Conservation (phyloP, 176 grass and related monocot species). For the Raddia guianensis region DNA sequence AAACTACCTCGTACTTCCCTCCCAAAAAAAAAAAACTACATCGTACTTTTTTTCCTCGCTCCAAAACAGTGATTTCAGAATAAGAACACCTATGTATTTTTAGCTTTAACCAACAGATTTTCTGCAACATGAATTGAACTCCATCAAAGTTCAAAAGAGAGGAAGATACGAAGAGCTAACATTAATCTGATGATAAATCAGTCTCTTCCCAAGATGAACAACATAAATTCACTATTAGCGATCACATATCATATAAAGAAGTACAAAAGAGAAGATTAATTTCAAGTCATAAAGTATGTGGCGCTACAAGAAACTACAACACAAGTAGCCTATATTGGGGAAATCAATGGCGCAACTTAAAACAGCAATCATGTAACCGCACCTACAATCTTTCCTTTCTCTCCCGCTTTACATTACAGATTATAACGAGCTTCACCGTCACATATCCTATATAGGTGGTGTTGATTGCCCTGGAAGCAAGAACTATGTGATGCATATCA, state of each 20-base stretch:
- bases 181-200: background rate
- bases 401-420: conserved; percentile 1
- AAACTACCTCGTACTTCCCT: background rate
- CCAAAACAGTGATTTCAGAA: background rate
- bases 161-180: conserved; percentile 6
- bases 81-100: background rate
- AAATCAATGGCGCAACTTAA: background rate
- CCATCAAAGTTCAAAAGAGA: background rate
- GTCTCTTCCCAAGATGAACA: background rate
- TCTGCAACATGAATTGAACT: conserved; percentile 5
- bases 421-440: conserved; percentile 19
- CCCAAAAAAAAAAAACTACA: background rate
- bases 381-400: background rate
- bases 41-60: background rate
- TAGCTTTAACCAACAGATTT: conserved; percentile 1
- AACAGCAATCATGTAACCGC: conserved; percentile 6
- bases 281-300: background rate
- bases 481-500: conserved; percentile 5
- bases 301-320: background rate
- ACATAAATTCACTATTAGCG: background rate
- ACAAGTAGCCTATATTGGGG: background rate
- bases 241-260: background rate
- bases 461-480: conserved; percentile 33
- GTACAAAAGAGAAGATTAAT: background rate
- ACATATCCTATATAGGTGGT: conserved; percentile 5